phyloP scores from a whole-genome alignment of 2,329 filamentous ascomycete species.

The Fusarium nisikadoi region DNA sequence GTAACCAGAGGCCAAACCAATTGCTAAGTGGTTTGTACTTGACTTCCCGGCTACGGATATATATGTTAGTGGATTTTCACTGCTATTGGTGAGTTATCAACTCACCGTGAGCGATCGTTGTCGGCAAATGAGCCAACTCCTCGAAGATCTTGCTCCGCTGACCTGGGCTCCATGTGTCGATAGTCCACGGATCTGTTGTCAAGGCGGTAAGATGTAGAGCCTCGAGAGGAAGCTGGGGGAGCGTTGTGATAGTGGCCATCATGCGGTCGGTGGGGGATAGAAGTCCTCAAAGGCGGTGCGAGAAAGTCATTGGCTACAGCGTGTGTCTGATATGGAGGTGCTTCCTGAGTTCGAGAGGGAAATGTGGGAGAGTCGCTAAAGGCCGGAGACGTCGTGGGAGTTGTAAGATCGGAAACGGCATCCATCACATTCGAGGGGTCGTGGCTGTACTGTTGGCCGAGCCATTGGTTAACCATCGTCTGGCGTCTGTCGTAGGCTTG shows the following conservation, averaged over 20 bases:
- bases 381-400: slow-evolving; percentile 41
- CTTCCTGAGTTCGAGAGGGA: slow-evolving; percentile 20
- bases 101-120: slow-evolving; percentile 31
- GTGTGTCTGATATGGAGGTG: slow-evolving; percentile 22
- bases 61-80: not conserved
- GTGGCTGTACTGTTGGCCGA: slow-evolving; percentile 37
- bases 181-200: slow-evolving; percentile 26
- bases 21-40: slow-evolving; percentile 45
- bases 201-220: slow-evolving; percentile 15
- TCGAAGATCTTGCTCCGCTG: slow-evolving; percentile 37
- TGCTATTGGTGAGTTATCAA: not conserved
- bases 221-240: slow-evolving; percentile 25
- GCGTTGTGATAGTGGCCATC: not conserved
- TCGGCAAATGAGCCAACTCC: slow-evolving; percentile 41
- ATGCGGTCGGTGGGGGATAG: slow-evolving; percentile 4
- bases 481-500: slow-evolving; percentile 33
- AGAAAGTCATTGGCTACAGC: slow-evolving; percentile 24
- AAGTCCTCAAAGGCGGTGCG: slow-evolving; percentile 24
- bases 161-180: slow-evolving; percentile 16
- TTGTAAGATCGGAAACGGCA: slow-evolving; percentile 39
- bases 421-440: slow-evolving; percentile 30
- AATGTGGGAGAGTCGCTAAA: slow-evolving; percentile 44
- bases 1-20: slow-evolving; percentile 45
- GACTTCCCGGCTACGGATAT: slow-evolving; percentile 28
- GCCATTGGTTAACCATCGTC: slow-evolving; percentile 42